Conservation (phyloP, 2,329 filamentous ascomycete genomes). For the Aspergillus amoenus region DNA sequence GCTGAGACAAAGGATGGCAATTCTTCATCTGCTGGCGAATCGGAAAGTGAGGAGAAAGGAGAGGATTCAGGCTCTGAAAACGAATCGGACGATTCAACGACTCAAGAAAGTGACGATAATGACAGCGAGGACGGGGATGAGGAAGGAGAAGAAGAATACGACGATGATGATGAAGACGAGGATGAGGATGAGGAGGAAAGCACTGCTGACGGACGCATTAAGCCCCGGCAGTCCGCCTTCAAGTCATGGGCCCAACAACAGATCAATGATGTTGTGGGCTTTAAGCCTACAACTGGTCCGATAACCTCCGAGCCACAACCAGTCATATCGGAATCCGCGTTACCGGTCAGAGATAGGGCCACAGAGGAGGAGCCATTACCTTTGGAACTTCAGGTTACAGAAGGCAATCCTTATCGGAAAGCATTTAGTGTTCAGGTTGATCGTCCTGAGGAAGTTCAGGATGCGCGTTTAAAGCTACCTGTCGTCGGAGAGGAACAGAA, state of each 20-base stretch:
- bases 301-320: conserved; percentile 33
- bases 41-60: conserved; percentile 24
- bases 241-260: conserved; percentile 90
- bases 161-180: conserved; percentile 22
- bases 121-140: conserved; percentile 28
- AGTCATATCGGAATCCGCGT: conserved; percentile 26
- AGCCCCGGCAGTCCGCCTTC: conserved; percentile 65
- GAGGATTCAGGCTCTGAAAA: conserved; percentile 24
- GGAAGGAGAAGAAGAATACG: conserved; percentile 32
- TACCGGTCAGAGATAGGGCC: conserved; percentile 32
- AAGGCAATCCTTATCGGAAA: conserved; percentile 59
- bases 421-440: conserved; percentile 72
- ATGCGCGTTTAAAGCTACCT: conserved; percentile 74
- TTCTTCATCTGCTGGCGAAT: conserved; percentile 23
- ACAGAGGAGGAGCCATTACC: conserved; percentile 42
- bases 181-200: conserved; percentile 37
- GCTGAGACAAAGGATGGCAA: conserved; percentile 38
- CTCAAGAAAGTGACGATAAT: conserved; percentile 25
- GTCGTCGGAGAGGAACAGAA: conserved; percentile 94
- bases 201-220: conserved; percentile 22
- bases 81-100: conserved; percentile 16
- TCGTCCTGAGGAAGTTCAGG: conserved; percentile 72
- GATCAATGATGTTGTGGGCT: conserved; percentile 79
- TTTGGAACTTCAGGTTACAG: conserved; percentile 38
- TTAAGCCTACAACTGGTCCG: conserved; percentile 49